Percentiles rank a stretch among this genome's conserved stretches.
Conservation (phyloP, 139 green algal genomes). For the Chlamydomonas sphaeroides region DNA sequence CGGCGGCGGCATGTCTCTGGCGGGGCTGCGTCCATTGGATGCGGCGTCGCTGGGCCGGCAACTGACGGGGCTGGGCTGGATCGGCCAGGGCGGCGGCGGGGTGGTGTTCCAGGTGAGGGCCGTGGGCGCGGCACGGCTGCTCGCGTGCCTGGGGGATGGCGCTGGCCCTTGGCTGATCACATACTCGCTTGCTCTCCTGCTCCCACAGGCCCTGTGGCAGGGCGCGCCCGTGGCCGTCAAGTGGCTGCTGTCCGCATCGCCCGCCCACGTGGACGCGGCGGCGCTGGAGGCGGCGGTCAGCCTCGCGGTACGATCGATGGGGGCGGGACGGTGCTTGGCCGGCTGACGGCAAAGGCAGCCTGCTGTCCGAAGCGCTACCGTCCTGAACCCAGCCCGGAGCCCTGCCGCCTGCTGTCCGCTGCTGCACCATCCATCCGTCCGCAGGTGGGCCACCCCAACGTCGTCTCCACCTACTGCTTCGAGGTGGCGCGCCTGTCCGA, state of each 20-base stretch:
- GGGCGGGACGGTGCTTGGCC: neutral
- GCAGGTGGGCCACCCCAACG: conserved; percentile 23
- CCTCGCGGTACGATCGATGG: neutral
- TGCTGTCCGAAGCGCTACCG: neutral
- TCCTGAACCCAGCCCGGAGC: neutral
- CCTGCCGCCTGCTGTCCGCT: neutral
- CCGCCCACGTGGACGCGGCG: neutral
- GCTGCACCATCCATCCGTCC: too few relatives aligned
- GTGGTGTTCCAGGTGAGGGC: conserved; percentile 12
- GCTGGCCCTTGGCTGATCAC: too few relatives aligned
- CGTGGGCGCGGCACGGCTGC: too few relatives aligned
- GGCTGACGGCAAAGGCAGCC: neutral
- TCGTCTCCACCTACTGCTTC: conserved; percentile 17
- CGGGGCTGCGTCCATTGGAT: neutral
- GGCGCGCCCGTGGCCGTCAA: conserved; percentile 24
- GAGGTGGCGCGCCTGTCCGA: neutral
- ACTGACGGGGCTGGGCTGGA: conserved; percentile 16
- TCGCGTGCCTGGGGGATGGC: too few relatives aligned
- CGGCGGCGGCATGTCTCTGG: too few relatives aligned
- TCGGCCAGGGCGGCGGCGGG: conserved; percentile 33
- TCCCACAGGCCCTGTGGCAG: conserved; percentile 22
- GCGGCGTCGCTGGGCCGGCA: neutral
- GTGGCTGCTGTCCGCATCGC: neutral
- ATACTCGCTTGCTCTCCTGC: too few relatives aligned
- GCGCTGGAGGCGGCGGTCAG: conserved; percentile 21